phyloP scores from a whole-genome alignment of 768 basidiomycete species.

The Rhodocollybia butyracea region DNA sequence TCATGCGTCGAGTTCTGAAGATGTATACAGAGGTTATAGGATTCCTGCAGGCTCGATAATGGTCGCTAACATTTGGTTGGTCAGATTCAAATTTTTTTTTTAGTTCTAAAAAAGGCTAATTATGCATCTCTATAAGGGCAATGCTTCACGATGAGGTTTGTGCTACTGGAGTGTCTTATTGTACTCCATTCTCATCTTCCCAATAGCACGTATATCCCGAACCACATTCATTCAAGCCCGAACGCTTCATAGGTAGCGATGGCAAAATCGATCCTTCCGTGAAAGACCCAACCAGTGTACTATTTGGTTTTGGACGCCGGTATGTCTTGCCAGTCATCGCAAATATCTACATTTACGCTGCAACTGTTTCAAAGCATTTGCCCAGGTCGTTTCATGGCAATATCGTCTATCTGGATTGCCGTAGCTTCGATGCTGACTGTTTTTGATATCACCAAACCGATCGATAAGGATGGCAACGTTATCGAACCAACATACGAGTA shows the following conservation, averaged over 20 bases:
- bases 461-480: conserved; percentile 12
- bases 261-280: conserved; percentile 9
- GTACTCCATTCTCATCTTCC: not conserved
- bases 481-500: conserved; percentile 12
- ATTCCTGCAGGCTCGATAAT: conserved; percentile 28
- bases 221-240: conserved; percentile 23
- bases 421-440: conserved; percentile 20
- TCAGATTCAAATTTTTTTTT: not conserved
- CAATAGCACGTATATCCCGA: conserved; percentile 19
- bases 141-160: conserved; percentile 23
- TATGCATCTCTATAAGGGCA: conserved; percentile 14
- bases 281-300: conserved; percentile 4
- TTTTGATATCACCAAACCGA: conserved; percentile 17
- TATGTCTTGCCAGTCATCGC: not conserved
- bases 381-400: conserved; percentile 10
- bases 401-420: conserved; percentile 12
- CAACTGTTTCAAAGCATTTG: conserved; percentile 4
- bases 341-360: too few relatives aligned
- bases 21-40: conserved; percentile 22
- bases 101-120: not conserved
- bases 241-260: conserved; percentile 19
- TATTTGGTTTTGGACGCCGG: conserved; percentile 11
- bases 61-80: conserved; percentile 23
- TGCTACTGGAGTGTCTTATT: not conserved
- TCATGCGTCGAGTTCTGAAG: conserved; percentile 23